Conservation (phyloP, 139 green algal genomes). For the Coelastrella sp. region DNA sequence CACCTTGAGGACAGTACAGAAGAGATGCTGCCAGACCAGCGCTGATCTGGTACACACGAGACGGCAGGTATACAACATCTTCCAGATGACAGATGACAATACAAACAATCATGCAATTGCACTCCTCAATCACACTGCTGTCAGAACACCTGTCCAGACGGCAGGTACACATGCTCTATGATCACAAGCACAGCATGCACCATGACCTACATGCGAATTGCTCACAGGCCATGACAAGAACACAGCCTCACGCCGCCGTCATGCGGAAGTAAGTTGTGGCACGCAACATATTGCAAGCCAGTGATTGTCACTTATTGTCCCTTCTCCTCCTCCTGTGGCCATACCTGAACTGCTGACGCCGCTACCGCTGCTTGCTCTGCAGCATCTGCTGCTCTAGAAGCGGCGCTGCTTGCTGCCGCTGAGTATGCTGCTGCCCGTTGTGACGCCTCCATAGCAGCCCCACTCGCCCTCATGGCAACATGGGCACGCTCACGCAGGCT, state of each 20-base stretch:
- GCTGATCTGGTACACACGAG: too few species aligned
- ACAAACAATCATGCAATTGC: too few species aligned
- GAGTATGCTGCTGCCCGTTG: constrained; percentile 48
- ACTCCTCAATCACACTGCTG: too few species aligned
- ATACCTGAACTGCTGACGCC: constrained; percentile 39
- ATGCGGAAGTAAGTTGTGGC: too few species aligned
- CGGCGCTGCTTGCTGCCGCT: constrained; percentile 44
- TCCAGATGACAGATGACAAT: too few species aligned
- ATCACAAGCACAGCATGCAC: not conserved
- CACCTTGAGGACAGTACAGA: too few species aligned
- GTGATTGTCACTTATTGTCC: not conserved
- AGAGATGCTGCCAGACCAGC: too few species aligned
- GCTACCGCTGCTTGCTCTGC: constrained; percentile 41
- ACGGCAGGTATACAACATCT: too few species aligned
- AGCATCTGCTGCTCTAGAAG: constrained; percentile 35
- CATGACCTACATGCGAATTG: not conserved
- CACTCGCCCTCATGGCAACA: constrained; percentile 39
- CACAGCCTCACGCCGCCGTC: too few species aligned
- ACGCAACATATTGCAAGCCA: too few species aligned
- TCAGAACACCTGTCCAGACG: not conserved
- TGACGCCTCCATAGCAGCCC: constrained; percentile 46
- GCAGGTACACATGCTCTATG: not conserved
- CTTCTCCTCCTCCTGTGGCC: not conserved
- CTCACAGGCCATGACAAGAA: not conserved
- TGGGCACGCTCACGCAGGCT: constrained; percentile 41